Conservation (phyloP, 2,329 filamentous ascomycete species). For the Phialemoniopsis sp. region DNA sequence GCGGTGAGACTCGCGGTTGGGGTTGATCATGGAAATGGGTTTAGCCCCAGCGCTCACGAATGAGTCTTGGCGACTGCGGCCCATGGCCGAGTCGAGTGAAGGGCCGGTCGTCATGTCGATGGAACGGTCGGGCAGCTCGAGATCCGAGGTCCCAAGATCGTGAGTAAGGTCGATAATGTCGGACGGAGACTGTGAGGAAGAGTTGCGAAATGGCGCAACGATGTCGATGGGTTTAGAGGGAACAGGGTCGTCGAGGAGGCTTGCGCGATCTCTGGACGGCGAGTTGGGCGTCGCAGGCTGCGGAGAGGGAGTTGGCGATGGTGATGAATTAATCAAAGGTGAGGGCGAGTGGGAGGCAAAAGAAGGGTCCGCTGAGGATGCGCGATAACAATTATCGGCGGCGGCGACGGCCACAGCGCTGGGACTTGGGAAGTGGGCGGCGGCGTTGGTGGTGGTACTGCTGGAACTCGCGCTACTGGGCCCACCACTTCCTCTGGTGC, state of each 20-base stretch:
- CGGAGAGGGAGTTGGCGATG: slow-evolving; percentile 33
- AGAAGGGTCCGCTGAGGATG: slow-evolving; percentile 20
- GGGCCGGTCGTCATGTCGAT: slow-evolving; percentile 56
- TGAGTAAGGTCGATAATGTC: slow-evolving; percentile 10
- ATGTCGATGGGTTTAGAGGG: slow-evolving; percentile 30
- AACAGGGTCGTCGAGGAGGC: slow-evolving; percentile 11
- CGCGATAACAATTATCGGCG: slow-evolving; percentile 33
- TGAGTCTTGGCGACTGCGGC: slow-evolving; percentile 59
- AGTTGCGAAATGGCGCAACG: slow-evolving; percentile 17
- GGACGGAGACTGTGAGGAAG: slow-evolving; percentile 15
- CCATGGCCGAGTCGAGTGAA: slow-evolving; percentile 53
- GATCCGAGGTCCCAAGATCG: no score
- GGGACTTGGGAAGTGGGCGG: slow-evolving; percentile 2
- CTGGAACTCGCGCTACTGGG: slow-evolving; percentile 1
- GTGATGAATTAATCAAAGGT: slow-evolving; percentile 23
- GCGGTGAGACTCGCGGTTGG: slow-evolving; percentile 56
- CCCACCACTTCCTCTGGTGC: slow-evolving; percentile 1
- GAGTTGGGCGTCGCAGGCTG: slow-evolving; percentile 39
- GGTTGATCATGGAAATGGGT: slow-evolving; percentile 63
- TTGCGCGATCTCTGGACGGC: slow-evolving; percentile 17
- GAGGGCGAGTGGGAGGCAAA: slow-evolving; percentile 19
- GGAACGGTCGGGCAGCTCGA: slow-evolving; percentile 20
- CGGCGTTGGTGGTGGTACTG: not conserved
- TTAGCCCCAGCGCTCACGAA: slow-evolving; percentile 63
- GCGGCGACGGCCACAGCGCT: slow-evolving; percentile 12